A percentile compares a stretch with the other conserved stretches of the same genome.
phyloP scores from a whole-genome alignment of 768 basidiomycete genomes.

The Amanita thiersii region DNA sequence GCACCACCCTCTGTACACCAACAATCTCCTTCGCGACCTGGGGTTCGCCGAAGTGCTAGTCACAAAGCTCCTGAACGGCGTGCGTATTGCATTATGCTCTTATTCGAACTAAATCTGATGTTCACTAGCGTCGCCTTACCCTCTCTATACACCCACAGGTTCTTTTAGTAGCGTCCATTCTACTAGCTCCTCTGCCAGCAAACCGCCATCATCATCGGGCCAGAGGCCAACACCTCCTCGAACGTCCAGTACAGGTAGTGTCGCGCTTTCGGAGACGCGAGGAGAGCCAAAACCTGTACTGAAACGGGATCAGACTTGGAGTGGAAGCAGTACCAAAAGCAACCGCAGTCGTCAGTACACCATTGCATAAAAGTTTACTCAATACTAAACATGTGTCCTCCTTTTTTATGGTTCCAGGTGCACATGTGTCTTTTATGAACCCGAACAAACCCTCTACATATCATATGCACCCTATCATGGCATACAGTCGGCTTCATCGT shows the following conservation, averaged over 20 bases:
- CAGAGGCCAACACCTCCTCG: slow-evolving; percentile 25
- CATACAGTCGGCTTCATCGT: slow-evolving; percentile 43
- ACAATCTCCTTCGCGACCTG: slow-evolving; percentile 12
- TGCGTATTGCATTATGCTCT: slow-evolving; percentile 18
- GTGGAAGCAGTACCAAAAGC: slow-evolving; percentile 23
- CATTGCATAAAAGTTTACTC: not conserved
- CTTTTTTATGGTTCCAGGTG: slow-evolving; percentile 15
- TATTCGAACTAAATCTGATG: slow-evolving; percentile 9
- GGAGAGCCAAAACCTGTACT: slow-evolving; percentile 38
- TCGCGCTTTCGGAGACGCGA: slow-evolving; percentile 16
- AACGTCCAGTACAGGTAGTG: slow-evolving; percentile 30
- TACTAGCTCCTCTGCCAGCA: slow-evolving; percentile 37
- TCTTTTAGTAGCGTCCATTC: slow-evolving; percentile 36
- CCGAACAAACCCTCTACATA: slow-evolving; percentile 27
- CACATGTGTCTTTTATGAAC: slow-evolving; percentile 26
- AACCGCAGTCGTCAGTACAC: slow-evolving; percentile 30
- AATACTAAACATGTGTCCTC: not conserved
- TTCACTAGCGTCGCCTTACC: slow-evolving; percentile 15
- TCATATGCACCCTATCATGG: slow-evolving; percentile 60
- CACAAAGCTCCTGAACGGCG: slow-evolving; percentile 36
- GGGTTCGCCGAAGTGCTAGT: slow-evolving; percentile 32
- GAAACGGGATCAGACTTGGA: slow-evolving; percentile 40
- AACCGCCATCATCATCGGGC: slow-evolving; percentile 17
- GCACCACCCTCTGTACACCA: slow-evolving; percentile 5
- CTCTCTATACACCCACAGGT: slow-evolving; percentile 15